Base-by-base conservation (phyloP, 1,284 basidiomycete species). In the Cryptococcus sp. region DNA sequence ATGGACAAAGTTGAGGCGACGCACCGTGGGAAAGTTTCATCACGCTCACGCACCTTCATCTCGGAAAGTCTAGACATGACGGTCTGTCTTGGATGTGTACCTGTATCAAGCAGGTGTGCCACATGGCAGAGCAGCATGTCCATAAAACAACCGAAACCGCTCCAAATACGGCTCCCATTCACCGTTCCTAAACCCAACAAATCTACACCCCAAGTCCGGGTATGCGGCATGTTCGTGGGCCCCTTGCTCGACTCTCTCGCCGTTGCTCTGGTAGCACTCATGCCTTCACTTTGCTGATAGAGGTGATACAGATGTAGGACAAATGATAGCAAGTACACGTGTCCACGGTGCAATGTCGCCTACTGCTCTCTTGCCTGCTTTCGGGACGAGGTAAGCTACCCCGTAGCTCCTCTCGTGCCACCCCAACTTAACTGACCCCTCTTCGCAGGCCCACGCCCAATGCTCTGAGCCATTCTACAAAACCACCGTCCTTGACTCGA, bases 391-490 rank as follows among this genome's bases (percentile, higher is more conserved):
- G 76, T 77, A 40, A 59, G 68, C 28, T 52, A 18, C 6, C 18
- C 35, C 36, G n/a, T 16, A 47, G 42, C 24, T 13, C 48, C 16
- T 36, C 20, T 42, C 12, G n/a, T 11, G 12, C 1, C 3, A 36
- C 51, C 13, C 16, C 21, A 38, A 13, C 20, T n/a, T 13, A 23
- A 15, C 23, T 35, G 24, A 33, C 13, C 18, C 7, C 18, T 8
- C 24, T 42, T 7, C 18, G 8, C 52, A 76, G 76, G 47, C 53
- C 23, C 76, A 78, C 52, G 58, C 65, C 1, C 76, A 78, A 65
- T 78, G 76, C 59, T 76, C 74, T 1, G 76, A 78, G 53, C 71
- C 73, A 46, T 78, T 78, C 60, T 78, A 78, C 63, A 63, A 64
- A 28, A 49, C 67, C 3, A 72, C 74, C 1, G 66, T 78, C 12